Conservation (phyloP, 768 basidiomycete species). For the Peribolospora baueri region DNA sequence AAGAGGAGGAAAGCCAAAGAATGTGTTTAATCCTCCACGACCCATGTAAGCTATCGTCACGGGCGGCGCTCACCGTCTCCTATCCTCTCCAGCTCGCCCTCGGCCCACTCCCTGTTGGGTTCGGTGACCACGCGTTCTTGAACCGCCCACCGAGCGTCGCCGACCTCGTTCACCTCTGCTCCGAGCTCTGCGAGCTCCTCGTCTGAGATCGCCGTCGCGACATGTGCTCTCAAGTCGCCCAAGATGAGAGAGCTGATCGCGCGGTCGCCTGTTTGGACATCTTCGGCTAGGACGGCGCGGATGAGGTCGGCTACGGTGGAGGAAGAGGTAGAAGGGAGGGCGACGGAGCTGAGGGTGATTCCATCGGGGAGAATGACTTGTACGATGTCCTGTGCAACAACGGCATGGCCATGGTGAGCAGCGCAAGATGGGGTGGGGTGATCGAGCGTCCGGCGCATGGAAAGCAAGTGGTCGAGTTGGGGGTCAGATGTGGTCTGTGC, state of each 20-base stretch:
- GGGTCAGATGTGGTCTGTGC: no score
- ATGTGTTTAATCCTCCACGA: not conserved
- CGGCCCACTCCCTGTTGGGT: constrained; percentile 33
- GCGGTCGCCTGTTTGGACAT: constrained; percentile 5
- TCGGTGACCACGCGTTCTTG: constrained; percentile 5
- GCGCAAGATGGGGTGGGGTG: no score
- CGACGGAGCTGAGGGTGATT: no score
- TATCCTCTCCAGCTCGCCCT: constrained; percentile 39
- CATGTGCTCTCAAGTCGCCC: no score
- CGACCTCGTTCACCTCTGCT: not conserved
- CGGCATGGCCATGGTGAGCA: no score
- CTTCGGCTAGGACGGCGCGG: constrained; percentile 5
- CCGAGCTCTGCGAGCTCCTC: not conserved
- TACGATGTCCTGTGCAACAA: no score
- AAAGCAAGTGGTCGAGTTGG: no score
- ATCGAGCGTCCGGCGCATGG: no score
- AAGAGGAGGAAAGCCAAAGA: no score
- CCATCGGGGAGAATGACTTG: no score
- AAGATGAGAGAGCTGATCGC: not conserved
- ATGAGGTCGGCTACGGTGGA: constrained; percentile 4
- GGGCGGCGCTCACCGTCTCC: constrained; percentile 31
- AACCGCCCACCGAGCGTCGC: constrained; percentile 4
- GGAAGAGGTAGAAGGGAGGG: no score
- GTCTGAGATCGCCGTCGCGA: not conserved
- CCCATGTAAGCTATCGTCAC: not conserved